phyloP scores from a whole-genome alignment of 495 filamentous ascomycete genomes.

The Talaromyces proteolyticus region DNA sequence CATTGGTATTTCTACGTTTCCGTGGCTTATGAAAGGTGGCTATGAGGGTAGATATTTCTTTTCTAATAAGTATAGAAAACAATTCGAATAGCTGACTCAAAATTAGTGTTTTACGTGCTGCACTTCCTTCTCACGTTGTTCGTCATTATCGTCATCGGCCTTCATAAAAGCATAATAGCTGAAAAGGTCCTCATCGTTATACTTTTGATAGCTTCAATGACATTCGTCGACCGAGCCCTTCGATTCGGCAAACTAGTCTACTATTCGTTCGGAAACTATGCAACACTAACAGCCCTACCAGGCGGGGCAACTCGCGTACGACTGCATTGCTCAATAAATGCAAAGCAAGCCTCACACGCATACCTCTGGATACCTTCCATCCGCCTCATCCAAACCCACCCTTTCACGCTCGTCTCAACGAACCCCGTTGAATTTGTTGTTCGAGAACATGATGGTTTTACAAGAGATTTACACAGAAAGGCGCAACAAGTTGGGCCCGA shows the following conservation, averaged over 20 bases:
- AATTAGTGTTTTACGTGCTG: neutral
- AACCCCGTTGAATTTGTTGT: constrained; percentile 47
- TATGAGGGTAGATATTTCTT: neutral
- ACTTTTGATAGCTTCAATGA: neutral
- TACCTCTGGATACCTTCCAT: constrained; percentile 57
- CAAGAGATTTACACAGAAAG: constrained; percentile 43
- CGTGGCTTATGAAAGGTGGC: neutral
- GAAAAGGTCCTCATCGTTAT: neutral
- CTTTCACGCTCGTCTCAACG: constrained; percentile 53
- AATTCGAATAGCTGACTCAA: neutral
- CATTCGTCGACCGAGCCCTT: constrained; percentile 35
- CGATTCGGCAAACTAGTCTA: constrained; percentile 26
- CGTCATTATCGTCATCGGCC: neutral
- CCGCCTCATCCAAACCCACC: constrained; percentile 51
- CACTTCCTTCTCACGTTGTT: neutral
- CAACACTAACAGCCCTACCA: constrained; percentile 46
- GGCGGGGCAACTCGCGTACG: constrained; percentile 51
- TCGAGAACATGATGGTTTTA: constrained; percentile 51
- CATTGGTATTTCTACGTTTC: neutral
- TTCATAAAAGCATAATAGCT: neutral
- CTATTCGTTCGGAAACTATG: constrained; percentile 34
- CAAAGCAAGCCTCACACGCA: constrained; percentile 51
- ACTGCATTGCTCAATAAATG: constrained; percentile 37
- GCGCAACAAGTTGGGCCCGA: constrained; percentile 21
- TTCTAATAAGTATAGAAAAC: neutral